Evolutionary conservation across 2,329 filamentous ascomycete genomes (phyloP).

Genomic region (Aspergillus pseudoglaucus): DNA sequence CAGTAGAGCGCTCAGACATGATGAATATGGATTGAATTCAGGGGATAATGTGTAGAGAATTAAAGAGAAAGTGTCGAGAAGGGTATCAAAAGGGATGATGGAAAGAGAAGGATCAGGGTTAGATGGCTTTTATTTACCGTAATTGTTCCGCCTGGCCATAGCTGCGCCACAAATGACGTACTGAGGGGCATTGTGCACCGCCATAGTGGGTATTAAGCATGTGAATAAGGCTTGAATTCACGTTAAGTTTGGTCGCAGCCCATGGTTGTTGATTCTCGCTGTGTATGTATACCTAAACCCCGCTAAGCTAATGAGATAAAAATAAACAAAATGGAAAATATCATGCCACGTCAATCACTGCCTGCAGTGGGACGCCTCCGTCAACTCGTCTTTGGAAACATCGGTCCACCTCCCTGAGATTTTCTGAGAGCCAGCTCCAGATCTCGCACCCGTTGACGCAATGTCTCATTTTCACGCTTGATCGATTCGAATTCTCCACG

Average conservation of each 20-base stretch:
- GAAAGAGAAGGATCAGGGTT: slow-evolving; percentile 1
- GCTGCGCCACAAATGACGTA: slow-evolving; percentile 33
- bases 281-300: slow-evolving; percentile 8
- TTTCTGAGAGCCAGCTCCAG: slow-evolving; percentile 33
- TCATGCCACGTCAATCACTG: neutral
- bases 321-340: slow-evolving; percentile 1
- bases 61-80: neutral
- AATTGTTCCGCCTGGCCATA: neutral
- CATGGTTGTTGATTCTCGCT: slow-evolving; percentile 2
- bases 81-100: neutral
- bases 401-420: slow-evolving; percentile 1
- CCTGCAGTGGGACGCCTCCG: slow-evolving; percentile 1
- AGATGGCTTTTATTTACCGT: slow-evolving; percentile 10
- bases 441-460: slow-evolving; percentile 40
- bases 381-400: neutral
- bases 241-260: too few relatives aligned
- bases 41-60: neutral
- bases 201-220: slow-evolving; percentile 16
- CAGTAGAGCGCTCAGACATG: slow-evolving; percentile 58
- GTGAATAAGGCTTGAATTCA: slow-evolving; percentile 2
- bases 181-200: slow-evolving; percentile 19
- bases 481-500: slow-evolving; percentile 39
- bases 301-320: slow-evolving; percentile 1
- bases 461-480: slow-evolving; percentile 41
- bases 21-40: slow-evolving; percentile 16